A percentile compares a stretch with the other conserved stretches of the same genome.
Evolutionary conservation across 768 basidiomycete species (phyloP).

Genomic region (Russula virescens): DNA sequence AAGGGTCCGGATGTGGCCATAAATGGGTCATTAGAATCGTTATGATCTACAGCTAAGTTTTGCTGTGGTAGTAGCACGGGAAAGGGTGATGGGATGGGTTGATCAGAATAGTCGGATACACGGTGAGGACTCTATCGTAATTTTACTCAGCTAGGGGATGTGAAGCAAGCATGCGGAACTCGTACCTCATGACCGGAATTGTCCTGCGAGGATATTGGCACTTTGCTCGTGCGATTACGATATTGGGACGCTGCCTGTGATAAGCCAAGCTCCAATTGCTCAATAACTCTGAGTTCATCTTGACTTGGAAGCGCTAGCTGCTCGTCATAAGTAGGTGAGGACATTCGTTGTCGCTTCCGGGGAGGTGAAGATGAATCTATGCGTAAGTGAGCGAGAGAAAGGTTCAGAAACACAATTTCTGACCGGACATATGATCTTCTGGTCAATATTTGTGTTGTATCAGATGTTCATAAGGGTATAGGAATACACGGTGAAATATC

Average conservation of each 20-base stretch:
- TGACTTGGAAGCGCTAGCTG: slow-evolving; percentile 39
- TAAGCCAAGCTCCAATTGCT: slow-evolving; percentile 6
- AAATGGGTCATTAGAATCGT: slow-evolving; percentile 17
- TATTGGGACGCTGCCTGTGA: slow-evolving; percentile 1
- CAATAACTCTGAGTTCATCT: slow-evolving; percentile 28
- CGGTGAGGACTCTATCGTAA: background rate
- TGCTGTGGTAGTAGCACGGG: background rate
- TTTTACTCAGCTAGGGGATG: background rate
- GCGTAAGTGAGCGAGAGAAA: background rate
- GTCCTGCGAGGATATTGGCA: slow-evolving; percentile 2
- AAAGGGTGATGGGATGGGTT: background rate
- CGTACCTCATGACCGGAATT: background rate
- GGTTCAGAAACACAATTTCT: background rate
- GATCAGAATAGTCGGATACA: background rate
- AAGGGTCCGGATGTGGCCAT: background rate
- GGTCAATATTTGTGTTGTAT: background rate
- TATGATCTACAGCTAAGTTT: background rate
- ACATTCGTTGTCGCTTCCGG: slow-evolving; percentile 54
- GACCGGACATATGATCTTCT: slow-evolving; percentile 1
- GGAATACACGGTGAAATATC: background rate
- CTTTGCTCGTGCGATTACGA: background rate
- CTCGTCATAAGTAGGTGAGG: slow-evolving; percentile 54
- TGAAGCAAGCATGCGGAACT: background rate
- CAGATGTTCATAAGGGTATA: background rate
- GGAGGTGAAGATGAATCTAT: slow-evolving; percentile 35